phyloP scores from a whole-genome alignment of 257 asterid species.

The Solanum appendiculatum region DNA sequence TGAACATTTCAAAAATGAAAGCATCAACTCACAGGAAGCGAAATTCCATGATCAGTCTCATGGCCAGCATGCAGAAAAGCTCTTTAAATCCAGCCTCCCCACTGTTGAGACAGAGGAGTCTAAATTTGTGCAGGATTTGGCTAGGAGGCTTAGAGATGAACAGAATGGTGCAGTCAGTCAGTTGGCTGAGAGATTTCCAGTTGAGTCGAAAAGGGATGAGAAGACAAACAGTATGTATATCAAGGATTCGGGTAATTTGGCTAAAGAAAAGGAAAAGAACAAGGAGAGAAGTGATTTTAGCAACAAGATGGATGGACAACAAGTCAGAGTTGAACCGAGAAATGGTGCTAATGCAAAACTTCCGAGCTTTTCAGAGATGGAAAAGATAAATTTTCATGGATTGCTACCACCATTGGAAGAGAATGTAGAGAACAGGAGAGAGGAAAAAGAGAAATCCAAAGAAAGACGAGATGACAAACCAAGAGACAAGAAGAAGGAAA shows the following conservation, averaged over 20 bases:
- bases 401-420: constrained; percentile 25
- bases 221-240: constrained; percentile 10
- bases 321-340: constrained; percentile 12
- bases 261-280: constrained; percentile 30
- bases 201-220: constrained; percentile 19
- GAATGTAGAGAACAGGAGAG: constrained; percentile 24
- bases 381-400: constrained; percentile 23
- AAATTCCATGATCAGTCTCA: constrained; percentile 12
- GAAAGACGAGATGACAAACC: constrained; percentile 21
- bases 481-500: constrained; percentile 24
- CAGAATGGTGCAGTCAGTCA: constrained; percentile 19
- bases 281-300: constrained; percentile 24
- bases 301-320: constrained; percentile 25
- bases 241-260: constrained; percentile 15
- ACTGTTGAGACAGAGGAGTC: constrained; percentile 29
- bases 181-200: constrained; percentile 26
- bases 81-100: constrained; percentile 14
- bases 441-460: constrained; percentile 32
- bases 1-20: constrained; percentile 4
- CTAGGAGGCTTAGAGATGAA: constrained; percentile 41
- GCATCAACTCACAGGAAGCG: constrained; percentile 19
- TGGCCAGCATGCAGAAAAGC: constrained; percentile 40
- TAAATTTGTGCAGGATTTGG: constrained; percentile 51
- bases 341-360: constrained; percentile 16
- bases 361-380: constrained; percentile 11